Evolutionary conservation across 2,329 filamentous ascomycete species (phyloP), one percentile per base, ranked within the genome.

Genomic region (Fusarium sp.): DNA sequence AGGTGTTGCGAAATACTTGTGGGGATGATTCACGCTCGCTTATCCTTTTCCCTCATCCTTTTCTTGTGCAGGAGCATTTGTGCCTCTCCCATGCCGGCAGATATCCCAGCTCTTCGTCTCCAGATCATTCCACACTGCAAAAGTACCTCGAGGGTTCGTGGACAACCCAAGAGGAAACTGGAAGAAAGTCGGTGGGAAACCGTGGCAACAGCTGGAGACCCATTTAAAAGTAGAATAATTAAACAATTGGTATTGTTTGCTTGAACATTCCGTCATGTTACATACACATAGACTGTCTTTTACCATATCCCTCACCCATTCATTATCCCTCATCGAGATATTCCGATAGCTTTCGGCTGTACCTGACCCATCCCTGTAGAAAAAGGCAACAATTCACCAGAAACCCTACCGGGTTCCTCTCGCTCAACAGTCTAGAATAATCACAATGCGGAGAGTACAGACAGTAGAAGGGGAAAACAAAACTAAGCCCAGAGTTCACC

Each of bases 201-300:
- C 40, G 19, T 46, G 46, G 47, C 46, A 28, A 49, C 30, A 30
- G 20, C 33, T 20, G 45, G 48, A 60, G 26, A n/a, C 33, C 37
- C 52, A 43, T 35, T 44, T 35, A 17, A 48, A 26, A 48, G 28
- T 39, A 33, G 35, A 32, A 55, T 61, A 35, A 72, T 72, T 71
- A 73, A 61, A 63, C 52, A 57, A 37, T 62, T 62, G 61, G 59
- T 62, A 56, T 51, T 41, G 30, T 33, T 32, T 19, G 51, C 37
- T 62, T 26, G 20, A 22, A 55, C 59, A 67, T 69, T 61, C 60
- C 65, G 62, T 71, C 67, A 70, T 72, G 57, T 53, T 62, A 50
- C 69, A 59, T 71, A 70, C 53, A 67, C 55, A 57, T 53, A 48
- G 40, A 37, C 41, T 54, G 35, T 51, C 47, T 47, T 59, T 62